Evolutionary conservation across 2,329 filamentous ascomycete species (phyloP), one percentile per base, ranked within the genome.

Genomic region (Chaetomiaceae sp.): DNA sequence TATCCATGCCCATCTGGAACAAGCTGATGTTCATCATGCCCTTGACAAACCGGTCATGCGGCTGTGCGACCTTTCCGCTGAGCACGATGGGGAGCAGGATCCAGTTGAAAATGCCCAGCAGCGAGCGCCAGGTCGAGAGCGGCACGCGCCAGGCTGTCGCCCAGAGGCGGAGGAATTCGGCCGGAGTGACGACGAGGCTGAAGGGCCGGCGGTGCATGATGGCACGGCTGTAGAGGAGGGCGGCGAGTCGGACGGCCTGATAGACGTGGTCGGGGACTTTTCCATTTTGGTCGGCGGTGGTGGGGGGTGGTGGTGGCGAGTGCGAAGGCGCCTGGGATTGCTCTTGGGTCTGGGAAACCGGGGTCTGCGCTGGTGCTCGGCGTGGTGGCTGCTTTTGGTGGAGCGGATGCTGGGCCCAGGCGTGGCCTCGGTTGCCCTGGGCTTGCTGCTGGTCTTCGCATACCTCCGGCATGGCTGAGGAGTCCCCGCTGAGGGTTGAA

Each of bases 41-140:
- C 67, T 74, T 76, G 57, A 75, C 68, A 48, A 76, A 75, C 14
- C 74, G 68, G 23, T 71, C 72, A 23, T 73, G 70, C 1, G 71
- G 65, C 36, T 42, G 44, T 11, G 67, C 67, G 6, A 63, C 61
- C 40, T 73, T 67, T 37, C 70, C 71, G 32, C 68, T 66, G 6
- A 74, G 69, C 14, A 71, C 66, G 9, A 78, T 63, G 8, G 71
- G 68, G 42, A 78, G 56, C 56, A 75, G 65, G 21, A 76, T 64
- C 77, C 76, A 80, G 45, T 71, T 65, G 49, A 76, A 75, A 13
- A 81, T 70, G 29, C 77, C 77, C 13, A 77, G 65, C 21, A 75
- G 66, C 2, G 67, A 62, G 53, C 74, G 73, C 76, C 76, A 78
- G 5, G 66, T 68, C 2, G 71, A 64, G 30, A 78, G 65, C 1